Evolutionary conservation across 1,284 basidiomycete species (phyloP).

Genomic region (Ustilago tritici): DNA sequence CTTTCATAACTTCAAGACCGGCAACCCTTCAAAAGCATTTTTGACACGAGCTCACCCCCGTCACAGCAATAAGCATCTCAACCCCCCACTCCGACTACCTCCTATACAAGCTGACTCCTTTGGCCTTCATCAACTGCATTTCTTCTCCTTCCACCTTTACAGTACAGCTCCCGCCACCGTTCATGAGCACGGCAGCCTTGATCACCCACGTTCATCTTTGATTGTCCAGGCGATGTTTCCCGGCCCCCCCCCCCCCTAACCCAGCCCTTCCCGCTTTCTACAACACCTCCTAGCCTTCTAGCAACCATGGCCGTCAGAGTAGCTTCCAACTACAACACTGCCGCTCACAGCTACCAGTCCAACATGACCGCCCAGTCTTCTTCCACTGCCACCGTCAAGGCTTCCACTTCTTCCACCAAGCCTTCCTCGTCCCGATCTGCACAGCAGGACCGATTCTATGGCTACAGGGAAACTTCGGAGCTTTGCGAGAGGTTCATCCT

Average conservation of each 20-base stretch:
- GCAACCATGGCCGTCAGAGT: constrained; percentile 47
- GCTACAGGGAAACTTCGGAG: constrained; percentile 60
- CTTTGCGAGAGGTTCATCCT: constrained; percentile 64
- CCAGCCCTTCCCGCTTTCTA: neutral
- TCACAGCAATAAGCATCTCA: constrained; percentile 11
- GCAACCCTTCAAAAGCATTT: constrained; percentile 21
- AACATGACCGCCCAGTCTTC: constrained; percentile 24
- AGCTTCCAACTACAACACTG: constrained; percentile 31
- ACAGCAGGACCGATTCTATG: constrained; percentile 63
- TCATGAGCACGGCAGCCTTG: constrained; percentile 16
- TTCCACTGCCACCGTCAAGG: constrained; percentile 2
- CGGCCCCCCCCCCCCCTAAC: neutral
- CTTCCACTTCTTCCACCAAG: constrained; percentile 23
- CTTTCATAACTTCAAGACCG: constrained; percentile 8
- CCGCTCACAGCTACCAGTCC: constrained; percentile 37
- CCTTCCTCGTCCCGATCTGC: constrained; percentile 32
- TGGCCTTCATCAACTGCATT: constrained; percentile 1
- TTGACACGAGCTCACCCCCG: neutral
- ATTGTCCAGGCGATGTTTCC: constrained; percentile 2
- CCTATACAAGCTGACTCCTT: neutral
- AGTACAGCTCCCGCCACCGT: constrained; percentile 11
- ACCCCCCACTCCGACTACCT: neutral
- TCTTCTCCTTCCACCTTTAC: neutral
- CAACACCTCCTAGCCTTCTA: neutral
- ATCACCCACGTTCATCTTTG: constrained; percentile 22